These are phyloP conservation scores for Aspergillus carlsbadensis DNA, from an alignment of 495 filamentous ascomycete genomes.

Conservation along the genomic window DNA sequence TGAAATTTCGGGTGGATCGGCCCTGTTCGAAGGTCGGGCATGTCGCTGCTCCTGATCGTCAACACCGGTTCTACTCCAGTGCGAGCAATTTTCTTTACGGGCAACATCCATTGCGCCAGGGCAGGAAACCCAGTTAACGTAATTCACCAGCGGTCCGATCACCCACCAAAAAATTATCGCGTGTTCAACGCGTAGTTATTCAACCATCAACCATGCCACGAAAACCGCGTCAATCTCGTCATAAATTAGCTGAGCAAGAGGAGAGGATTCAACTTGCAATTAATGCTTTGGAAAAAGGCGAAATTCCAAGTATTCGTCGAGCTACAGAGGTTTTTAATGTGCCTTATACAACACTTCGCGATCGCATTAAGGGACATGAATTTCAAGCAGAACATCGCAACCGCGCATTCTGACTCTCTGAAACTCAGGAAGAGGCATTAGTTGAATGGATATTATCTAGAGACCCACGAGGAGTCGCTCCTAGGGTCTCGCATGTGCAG, in stretches of 20 bases:
- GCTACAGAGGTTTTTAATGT: slow-evolving; percentile 11
- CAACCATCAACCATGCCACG: slow-evolving; percentile 12
- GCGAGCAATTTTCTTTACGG: too few species aligned
- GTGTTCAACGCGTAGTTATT: not conserved
- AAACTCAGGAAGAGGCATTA: slow-evolving; percentile 22
- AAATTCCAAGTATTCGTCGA: slow-evolving; percentile 5
- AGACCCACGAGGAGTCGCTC: slow-evolving; percentile 15
- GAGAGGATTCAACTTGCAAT: too few species aligned
- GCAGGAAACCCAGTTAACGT: too few species aligned
- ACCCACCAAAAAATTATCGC: not conserved
- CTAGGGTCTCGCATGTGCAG: slow-evolving; percentile 21
- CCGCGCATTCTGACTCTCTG: slow-evolving; percentile 21
- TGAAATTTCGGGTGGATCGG: not conserved
- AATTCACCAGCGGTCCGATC: not conserved
- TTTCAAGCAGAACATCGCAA: slow-evolving; percentile 8
- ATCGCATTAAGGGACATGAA: slow-evolving; percentile 10
- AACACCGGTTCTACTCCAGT: too few species aligned
- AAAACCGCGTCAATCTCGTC: slow-evolving; percentile 1
- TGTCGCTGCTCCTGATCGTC: not conserved
- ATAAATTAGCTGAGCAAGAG: slow-evolving; percentile 13
- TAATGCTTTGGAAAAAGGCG: slow-evolving; percentile 6
- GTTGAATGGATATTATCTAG: slow-evolving; percentile 30
- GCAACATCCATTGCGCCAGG: too few species aligned
- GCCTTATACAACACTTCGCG: slow-evolving; percentile 18
- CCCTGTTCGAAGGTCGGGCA: not conserved